Conservation (phyloP, 139 green algal genomes). For the Marvania coccoides region DNA sequence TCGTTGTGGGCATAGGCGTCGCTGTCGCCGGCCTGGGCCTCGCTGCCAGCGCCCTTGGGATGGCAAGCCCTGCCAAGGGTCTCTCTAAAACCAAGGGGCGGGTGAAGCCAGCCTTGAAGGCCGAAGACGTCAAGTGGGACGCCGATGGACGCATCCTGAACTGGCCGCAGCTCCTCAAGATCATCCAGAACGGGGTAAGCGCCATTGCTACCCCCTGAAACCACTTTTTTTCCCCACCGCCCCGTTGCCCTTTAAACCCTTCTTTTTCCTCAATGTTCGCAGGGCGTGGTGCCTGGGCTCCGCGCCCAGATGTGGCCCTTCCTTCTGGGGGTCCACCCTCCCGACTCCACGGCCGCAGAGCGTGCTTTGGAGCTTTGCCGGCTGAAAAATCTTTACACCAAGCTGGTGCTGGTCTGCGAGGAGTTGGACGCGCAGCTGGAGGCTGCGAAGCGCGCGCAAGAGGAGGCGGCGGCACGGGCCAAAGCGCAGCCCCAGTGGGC, state of each 20-base stretch:
- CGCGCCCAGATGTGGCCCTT: conserved; percentile 49
- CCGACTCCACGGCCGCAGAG: conserved; percentile 2
- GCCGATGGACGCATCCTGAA: conserved; percentile 22
- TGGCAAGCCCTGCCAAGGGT: background rate
- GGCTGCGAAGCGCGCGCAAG: background rate
- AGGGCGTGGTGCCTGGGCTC: conserved; percentile 38
- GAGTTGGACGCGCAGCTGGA: conserved; percentile 23
- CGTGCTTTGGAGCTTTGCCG: conserved; percentile 3
- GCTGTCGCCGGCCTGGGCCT: conserved; percentile 14
- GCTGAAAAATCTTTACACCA: conserved; percentile 24
- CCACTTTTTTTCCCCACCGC: background rate
- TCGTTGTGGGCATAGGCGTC: conserved; percentile 10
- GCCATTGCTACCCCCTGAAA: background rate
- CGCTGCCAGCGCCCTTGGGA: background rate
- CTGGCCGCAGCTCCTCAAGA: conserved; percentile 4
- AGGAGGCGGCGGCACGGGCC: background rate
- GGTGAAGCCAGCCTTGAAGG: background rate
- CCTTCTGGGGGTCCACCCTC: conserved; percentile 45
- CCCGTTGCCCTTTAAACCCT: background rate
- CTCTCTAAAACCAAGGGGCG: background rate
- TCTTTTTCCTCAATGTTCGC: background rate
- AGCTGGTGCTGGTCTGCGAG: conserved; percentile 44
- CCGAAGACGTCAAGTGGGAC: conserved; percentile 6
- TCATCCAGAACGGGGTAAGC: conserved; percentile 20
- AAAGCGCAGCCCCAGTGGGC: background rate